Base-by-base conservation (phyloP, 495 filamentous ascomycete genomes). In the Neurospora intermedia region DNA sequence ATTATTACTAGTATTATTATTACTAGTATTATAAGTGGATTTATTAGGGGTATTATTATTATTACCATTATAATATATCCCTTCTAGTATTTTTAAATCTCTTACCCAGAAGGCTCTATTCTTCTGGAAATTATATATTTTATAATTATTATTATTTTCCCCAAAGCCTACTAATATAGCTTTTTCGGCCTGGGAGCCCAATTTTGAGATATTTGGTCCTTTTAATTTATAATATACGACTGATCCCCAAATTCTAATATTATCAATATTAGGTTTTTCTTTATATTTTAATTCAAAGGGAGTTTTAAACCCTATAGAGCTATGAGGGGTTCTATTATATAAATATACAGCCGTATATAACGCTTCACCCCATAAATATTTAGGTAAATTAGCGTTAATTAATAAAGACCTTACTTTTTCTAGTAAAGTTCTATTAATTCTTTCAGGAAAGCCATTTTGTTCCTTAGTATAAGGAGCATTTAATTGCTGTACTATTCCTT, bases 1-100 rank as follows among this genome's bases (percentile, higher is more conserved):
- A 42, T 42, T 42, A 42, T 42, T 42, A 42, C 3, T 42, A 42
- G 41, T 3, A 42, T 42, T 42, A 42, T 42, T 42, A 42, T 42
- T 42, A 42, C 11, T 42, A 42, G 41, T 42, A 42, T 42, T 13
- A 13, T 0, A 3, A 42, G 41, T 42, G 11, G 41, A 42, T 42
- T 42, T 42, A 41, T 2, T 41, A 15, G 4, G 41, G 41, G 41
- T 40, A 40, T 40, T 40, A 40, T 40, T 40, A 40, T 40, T 40
- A 40, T 40, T 40, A 40, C 10, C 8, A 40, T 40, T 42, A 42
- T 42, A 42, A 42, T 42, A 42, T 42, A 42, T 4, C 13, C 41
- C 41, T 59, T 59, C 45, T 20, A 71, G 9, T 48, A 71, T 71
- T 38, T 54, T 71, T 31, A 71, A 35, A 59, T 71, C 43, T 59